These are phyloP conservation scores for Sanguinoderma infundibulare DNA, from an alignment of 1,284 basidiomycete genomes.

Conservation along the genomic window DNA sequence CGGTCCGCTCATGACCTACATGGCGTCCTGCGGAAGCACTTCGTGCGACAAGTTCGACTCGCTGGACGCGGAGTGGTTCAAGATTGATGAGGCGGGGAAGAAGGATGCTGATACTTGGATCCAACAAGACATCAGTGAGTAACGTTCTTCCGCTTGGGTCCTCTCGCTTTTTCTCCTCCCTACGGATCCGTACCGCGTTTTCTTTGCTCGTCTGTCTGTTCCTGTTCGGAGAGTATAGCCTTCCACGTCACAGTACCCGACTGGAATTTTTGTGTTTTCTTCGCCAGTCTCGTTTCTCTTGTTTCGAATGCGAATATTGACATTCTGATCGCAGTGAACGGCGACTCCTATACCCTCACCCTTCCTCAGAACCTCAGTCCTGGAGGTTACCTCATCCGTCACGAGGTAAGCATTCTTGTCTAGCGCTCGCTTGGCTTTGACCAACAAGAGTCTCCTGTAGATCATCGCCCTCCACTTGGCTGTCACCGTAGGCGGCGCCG, in stretches of 20 bases:
- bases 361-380: constrained; percentile 59
- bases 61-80: constrained; percentile 70
- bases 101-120: constrained; percentile 46
- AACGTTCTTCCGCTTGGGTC: neutral
- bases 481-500: constrained; percentile 54
- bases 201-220: too few relatives aligned
- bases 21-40: constrained; percentile 62
- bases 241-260: too few relatives aligned
- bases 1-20: constrained; percentile 75
- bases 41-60: constrained; percentile 66
- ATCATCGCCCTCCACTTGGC: constrained; percentile 75
- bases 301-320: too few relatives aligned
- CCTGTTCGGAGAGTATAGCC: too few relatives aligned
- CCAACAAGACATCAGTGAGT: constrained; percentile 43
- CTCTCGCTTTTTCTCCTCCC: too few relatives aligned
- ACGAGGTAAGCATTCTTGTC: constrained; percentile 43
- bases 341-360: constrained; percentile 48
- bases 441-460: constrained; percentile 16
- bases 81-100: constrained; percentile 55
- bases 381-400: constrained; percentile 72
- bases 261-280: neutral
- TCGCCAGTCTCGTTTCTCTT: too few relatives aligned
- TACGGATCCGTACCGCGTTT: too few relatives aligned
- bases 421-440: too few relatives aligned
- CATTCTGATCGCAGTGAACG: constrained; percentile 42